Conservation (phyloP, 768 basidiomycete species). For the Russula brevipes region DNA sequence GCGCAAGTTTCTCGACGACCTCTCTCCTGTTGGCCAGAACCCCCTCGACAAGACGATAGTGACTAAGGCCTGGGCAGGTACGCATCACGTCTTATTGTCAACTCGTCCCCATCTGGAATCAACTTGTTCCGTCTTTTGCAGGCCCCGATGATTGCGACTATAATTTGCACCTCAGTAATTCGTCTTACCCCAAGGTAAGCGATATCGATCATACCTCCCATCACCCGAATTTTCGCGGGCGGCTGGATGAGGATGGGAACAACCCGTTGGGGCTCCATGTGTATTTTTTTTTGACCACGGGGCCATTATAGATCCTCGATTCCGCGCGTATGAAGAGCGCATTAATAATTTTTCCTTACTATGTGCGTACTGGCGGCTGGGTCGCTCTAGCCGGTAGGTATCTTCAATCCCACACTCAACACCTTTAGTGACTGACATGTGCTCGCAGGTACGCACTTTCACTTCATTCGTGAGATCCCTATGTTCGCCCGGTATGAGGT, state of each 20-base stretch:
- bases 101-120: too few relatives aligned
- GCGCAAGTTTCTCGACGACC: conserved; percentile 12
- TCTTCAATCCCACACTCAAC: too few relatives aligned
- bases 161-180: conserved; percentile 74
- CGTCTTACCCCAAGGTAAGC: conserved; percentile 67
- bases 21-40: conserved; percentile 25
- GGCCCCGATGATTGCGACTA: conserved; percentile 71
- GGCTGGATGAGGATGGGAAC: too few relatives aligned
- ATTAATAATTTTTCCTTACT: conserved; percentile 49
- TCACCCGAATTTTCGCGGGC: too few relatives aligned
- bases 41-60: conserved; percentile 27
- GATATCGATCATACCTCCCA: too few relatives aligned
- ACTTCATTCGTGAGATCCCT: conserved; percentile 67
- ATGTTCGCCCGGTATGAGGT: conserved; percentile 60
- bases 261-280: too few relatives aligned
- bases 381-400: conserved; percentile 47
- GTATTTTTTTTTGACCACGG: not conserved
- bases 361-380: conserved; percentile 56
- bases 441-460: conserved; percentile 54
- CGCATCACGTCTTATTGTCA: not conserved
- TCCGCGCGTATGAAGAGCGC: conserved; percentile 42
- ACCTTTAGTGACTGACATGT: not conserved
- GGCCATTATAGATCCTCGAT: conserved; percentile 31
- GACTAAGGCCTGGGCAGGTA: conserved; percentile 25
- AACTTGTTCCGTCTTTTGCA: conserved; percentile 26